These are phyloP conservation scores for Epichloe glyceriae DNA, from an alignment of 2,329 filamentous ascomycete species.

Conservation along the genomic window DNA sequence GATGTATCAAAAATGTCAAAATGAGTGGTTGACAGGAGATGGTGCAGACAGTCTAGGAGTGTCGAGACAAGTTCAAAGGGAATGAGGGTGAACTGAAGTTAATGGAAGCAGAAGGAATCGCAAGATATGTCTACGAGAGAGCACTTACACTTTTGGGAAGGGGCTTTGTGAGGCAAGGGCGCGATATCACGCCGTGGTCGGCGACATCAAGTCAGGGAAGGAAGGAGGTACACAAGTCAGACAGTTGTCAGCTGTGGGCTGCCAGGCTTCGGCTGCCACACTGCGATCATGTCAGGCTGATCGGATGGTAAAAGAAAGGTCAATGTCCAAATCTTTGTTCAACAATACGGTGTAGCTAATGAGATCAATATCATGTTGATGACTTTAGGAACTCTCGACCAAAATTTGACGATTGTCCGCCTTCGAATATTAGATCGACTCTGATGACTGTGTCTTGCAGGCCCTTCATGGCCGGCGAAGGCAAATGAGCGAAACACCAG, in stretches of 20 bases:
- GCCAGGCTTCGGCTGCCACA: background rate
- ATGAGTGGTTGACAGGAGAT: background rate
- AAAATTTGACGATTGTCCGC: background rate
- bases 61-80: background rate
- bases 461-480: background rate
- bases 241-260: background rate
- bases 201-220: background rate
- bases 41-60: background rate
- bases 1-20: conserved; percentile 3
- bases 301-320: background rate
- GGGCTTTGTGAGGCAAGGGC: background rate
- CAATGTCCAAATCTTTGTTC: background rate
- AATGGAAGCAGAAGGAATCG: background rate
- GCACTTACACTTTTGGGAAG: background rate
- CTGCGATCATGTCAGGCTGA: background rate
- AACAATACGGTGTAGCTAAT: background rate
- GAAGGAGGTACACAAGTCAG: background rate
- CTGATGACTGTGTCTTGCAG: background rate
- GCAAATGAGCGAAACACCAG: background rate
- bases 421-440: background rate
- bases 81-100: background rate
- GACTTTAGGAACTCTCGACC: background rate
- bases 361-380: background rate
- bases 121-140: background rate
- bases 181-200: background rate